Conservation (phyloP, 805 yeast genomes). For the Candida tammaniensis region DNA sequence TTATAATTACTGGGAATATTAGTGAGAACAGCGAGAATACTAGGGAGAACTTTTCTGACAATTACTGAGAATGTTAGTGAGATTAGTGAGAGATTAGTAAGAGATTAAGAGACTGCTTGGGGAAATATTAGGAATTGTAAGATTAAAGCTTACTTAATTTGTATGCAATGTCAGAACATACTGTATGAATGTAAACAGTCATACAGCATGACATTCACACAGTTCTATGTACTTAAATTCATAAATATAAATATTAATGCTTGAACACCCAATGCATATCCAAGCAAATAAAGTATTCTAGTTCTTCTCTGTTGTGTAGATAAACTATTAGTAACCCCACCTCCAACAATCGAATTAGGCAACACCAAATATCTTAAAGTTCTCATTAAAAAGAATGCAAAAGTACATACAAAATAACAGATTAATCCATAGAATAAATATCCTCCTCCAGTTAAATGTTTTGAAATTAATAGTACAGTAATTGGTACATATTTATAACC, state of each 20-base stretch:
- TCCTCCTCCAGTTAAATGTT: constrained; percentile 39
- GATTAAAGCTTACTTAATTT: too few relatives aligned
- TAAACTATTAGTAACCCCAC: constrained; percentile 44
- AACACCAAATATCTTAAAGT: constrained; percentile 66
- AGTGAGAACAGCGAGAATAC: too few relatives aligned
- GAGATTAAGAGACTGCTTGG: too few relatives aligned
- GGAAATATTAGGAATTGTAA: too few relatives aligned
- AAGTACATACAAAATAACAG: constrained; percentile 31
- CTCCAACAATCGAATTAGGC: constrained; percentile 46
- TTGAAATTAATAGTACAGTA: constrained; percentile 53
- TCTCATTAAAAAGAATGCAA: constrained; percentile 62
- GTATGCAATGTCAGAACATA: too few relatives aligned
- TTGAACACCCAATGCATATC: constrained; percentile 82
- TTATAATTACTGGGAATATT: too few relatives aligned
- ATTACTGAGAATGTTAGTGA: too few relatives aligned
- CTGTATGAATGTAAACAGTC: too few relatives aligned
- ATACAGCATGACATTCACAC: too few relatives aligned
- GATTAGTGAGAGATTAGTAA: too few relatives aligned
- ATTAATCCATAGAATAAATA: constrained; percentile 36
- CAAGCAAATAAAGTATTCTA: constrained; percentile 82
- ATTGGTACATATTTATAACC: constrained; percentile 93
- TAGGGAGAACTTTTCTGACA: too few relatives aligned
- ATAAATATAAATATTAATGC: constrained; percentile 72
- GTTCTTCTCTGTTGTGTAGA: constrained; percentile 69
- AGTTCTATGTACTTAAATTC: constrained; percentile 18